Conservation (phyloP, 768 basidiomycete species). For the Termitomyces sp. region DNA sequence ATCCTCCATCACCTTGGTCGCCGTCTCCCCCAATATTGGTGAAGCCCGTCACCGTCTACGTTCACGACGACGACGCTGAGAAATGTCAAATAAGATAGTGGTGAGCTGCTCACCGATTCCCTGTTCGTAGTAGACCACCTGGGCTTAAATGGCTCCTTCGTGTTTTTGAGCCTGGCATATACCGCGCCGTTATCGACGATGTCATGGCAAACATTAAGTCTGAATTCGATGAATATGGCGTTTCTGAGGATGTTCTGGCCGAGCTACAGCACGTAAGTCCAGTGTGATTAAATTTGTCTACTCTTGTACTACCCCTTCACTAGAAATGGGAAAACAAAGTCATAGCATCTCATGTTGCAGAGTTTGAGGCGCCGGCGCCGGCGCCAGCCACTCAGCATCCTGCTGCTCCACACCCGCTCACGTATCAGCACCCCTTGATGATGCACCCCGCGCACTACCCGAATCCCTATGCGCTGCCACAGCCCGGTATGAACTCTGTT, state of each 20-base stretch:
- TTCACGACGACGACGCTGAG: slow-evolving; percentile 22
- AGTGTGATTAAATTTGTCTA: slow-evolving; percentile 12
- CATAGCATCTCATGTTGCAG: slow-evolving; percentile 90
- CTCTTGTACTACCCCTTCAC: slow-evolving; percentile 13
- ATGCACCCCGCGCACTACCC: slow-evolving; percentile 51
- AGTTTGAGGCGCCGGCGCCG: slow-evolving; percentile 66
- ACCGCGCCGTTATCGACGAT: slow-evolving; percentile 95
- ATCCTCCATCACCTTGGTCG: slow-evolving; percentile 38
- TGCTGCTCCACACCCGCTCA: slow-evolving; percentile 40
- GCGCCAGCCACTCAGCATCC: slow-evolving; percentile 41
- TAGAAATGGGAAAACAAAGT: slow-evolving; percentile 98
- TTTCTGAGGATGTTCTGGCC: slow-evolving; percentile 85
- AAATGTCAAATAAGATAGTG: slow-evolving; percentile 98
- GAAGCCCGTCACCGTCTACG: slow-evolving; percentile 32
- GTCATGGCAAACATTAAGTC: slow-evolving; percentile 83
- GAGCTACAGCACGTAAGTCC: slow-evolving; percentile 83
- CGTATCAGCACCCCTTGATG: slow-evolving; percentile 63
- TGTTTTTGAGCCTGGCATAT: slow-evolving; percentile 79
- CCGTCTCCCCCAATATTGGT: slow-evolving; percentile 34
- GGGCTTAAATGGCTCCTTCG: slow-evolving; percentile 48
- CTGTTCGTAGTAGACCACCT: slow-evolving; percentile 51
- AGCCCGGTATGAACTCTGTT: slow-evolving; percentile 45
- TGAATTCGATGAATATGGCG: slow-evolving; percentile 97
- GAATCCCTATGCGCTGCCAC: slow-evolving; percentile 47
- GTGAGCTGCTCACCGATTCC: slow-evolving; percentile 79